Evolutionary conservation across 1,139 yeast genomes (phyloP).

Genomic region (Suhomyces coccinellae): DNA sequence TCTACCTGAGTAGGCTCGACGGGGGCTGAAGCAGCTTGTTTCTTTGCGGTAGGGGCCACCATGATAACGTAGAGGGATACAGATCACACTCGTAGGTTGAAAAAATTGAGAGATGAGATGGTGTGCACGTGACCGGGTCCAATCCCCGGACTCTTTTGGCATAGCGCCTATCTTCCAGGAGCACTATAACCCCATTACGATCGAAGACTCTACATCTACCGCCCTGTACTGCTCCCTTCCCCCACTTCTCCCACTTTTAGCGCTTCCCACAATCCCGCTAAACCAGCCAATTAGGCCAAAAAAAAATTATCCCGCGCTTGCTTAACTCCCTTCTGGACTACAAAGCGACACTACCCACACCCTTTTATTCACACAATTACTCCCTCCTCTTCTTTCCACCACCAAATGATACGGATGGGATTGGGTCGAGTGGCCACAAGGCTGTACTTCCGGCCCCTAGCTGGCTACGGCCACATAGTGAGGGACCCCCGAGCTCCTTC

Average conservation of each 20-base stretch:
- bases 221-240: too few relatives aligned
- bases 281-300: slow-evolving; percentile 7
- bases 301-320: slow-evolving; percentile 2
- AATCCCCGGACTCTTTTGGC: too few relatives aligned
- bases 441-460: not conserved
- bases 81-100: not conserved
- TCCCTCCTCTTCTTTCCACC: not conserved
- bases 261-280: not conserved
- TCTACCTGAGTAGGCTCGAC: slow-evolving; percentile 12
- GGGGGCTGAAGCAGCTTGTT: slow-evolving; percentile 16
- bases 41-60: slow-evolving; percentile 77
- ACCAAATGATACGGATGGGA: not conserved
- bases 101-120: slow-evolving; percentile 11
- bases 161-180: too few relatives aligned
- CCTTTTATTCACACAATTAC: not conserved
- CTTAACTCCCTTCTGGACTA: not conserved
- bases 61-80: slow-evolving; percentile 25
- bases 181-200: not conserved
- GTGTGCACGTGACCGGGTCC: slow-evolving; percentile 6
- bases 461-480: not conserved
- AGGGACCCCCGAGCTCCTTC: not conserved
- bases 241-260: not conserved
- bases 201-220: too few relatives aligned
- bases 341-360: not conserved
- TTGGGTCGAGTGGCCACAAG: not conserved